Evolutionary conservation across 257 asterid species (phyloP).

Genomic region (Forsythia suspensa): DNA sequence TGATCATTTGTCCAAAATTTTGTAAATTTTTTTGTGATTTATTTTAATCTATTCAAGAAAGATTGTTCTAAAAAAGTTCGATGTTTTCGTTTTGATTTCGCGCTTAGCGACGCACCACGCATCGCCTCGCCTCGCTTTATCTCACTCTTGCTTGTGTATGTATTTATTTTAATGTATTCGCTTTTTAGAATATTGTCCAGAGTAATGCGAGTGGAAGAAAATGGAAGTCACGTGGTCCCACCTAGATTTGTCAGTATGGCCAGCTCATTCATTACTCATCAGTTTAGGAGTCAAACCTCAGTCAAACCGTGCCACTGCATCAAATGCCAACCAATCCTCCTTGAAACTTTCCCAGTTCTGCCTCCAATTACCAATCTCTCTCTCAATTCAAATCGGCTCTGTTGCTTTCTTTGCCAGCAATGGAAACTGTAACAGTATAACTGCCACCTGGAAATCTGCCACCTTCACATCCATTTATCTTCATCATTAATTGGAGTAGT

Average conservation of each 20-base stretch:
- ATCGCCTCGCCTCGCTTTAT: too few relatives aligned
- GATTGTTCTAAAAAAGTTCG: too few relatives aligned
- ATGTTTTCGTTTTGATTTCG: too few relatives aligned
- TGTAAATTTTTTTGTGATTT: too few relatives aligned
- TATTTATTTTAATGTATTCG: too few relatives aligned
- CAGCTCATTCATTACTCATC: neutral
- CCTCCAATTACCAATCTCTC: neutral
- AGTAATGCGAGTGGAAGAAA: too few relatives aligned
- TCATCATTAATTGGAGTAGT: neutral
- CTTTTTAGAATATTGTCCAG: too few relatives aligned
- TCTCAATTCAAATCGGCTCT: neutral
- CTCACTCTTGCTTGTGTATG: too few relatives aligned
- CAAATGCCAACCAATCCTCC: neutral
- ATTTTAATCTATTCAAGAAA: too few relatives aligned
- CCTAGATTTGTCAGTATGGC: neutral
- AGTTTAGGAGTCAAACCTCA: neutral
- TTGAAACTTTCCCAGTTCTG: neutral
- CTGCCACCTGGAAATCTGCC: conserved; percentile 32
- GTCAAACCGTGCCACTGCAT: neutral
- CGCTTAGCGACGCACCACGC: too few relatives aligned
- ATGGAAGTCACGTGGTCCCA: neutral
- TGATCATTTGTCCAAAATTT: too few relatives aligned
- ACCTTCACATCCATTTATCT: conserved; percentile 17
- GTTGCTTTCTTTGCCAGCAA: conserved; percentile 45
- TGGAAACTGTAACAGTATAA: conserved; percentile 38